Percentiles rank a stretch among this genome's conserved stretches.
Conservation (phyloP, 2,329 filamentous ascomycete genomes). For the Periconia sp. region DNA sequence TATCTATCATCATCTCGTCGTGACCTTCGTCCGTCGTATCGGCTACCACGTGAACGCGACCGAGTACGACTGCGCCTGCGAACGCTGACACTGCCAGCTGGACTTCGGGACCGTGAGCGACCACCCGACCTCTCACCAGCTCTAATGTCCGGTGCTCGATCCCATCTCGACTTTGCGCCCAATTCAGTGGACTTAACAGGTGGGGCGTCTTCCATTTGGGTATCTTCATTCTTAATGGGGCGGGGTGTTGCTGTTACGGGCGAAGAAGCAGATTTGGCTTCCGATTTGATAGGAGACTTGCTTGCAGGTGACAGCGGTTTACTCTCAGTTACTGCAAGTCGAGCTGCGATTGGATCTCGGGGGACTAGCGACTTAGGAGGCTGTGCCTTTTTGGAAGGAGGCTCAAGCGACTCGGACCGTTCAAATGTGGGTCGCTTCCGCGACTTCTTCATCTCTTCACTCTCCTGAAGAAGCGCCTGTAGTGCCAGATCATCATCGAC, state of each 20-base stretch:
- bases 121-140: slow-evolving; percentile 28
- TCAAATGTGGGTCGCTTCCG: slow-evolving; percentile 43
- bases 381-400: slow-evolving; percentile 44
- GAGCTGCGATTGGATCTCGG: slow-evolving; percentile 36
- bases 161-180: slow-evolving; percentile 28
- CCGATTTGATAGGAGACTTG: slow-evolving; percentile 33
- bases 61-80: slow-evolving; percentile 37
- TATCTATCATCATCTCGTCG: slow-evolving; percentile 20
- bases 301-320: slow-evolving; percentile 31
- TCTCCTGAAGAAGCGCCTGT: slow-evolving; percentile 42
- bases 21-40: slow-evolving; percentile 33
- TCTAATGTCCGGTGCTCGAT: slow-evolving; percentile 30
- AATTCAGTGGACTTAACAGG: slow-evolving; percentile 22
- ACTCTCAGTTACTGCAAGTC: slow-evolving; percentile 37
- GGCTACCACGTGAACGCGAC: slow-evolving; percentile 40
- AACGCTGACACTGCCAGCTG: slow-evolving; percentile 26
- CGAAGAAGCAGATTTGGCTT: slow-evolving; percentile 15
- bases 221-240: slow-evolving; percentile 27
- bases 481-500: slow-evolving; percentile 46
- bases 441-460: slow-evolving; percentile 46
- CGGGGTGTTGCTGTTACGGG: slow-evolving; percentile 18
- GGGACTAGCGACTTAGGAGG: slow-evolving; percentile 44
- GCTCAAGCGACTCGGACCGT: slow-evolving; percentile 47
- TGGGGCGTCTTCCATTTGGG: slow-evolving; percentile 33
- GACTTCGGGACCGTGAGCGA: slow-evolving; percentile 39